Evolutionary conservation across 2,329 filamentous ascomycete species (phyloP).

Genomic region (Penicillium sp.): DNA sequence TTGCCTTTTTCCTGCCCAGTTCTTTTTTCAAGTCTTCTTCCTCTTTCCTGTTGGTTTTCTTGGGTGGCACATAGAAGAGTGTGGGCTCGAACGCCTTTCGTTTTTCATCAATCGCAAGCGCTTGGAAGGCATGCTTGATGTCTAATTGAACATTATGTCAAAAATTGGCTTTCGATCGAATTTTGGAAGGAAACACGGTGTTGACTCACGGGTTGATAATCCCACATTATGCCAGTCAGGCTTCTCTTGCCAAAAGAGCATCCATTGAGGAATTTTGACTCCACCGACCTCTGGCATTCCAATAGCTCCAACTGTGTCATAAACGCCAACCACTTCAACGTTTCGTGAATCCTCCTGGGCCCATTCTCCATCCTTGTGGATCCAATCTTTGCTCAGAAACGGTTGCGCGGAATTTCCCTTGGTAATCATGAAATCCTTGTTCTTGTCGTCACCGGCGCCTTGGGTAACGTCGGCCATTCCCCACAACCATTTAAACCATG

Average conservation of each 20-base stretch:
- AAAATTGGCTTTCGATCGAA: not conserved
- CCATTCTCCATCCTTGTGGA: conserved; percentile 5
- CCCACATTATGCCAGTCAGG: conserved; percentile 16
- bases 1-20: conserved; percentile 5
- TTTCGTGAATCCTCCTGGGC: conserved; percentile 13
- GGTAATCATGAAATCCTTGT: not conserved
- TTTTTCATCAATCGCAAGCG: conserved; percentile 40
- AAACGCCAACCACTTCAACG: conserved; percentile 34
- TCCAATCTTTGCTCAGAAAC: conserved; percentile 4
- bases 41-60: not conserved
- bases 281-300: conserved; percentile 30
- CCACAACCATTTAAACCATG: conserved; percentile 23
- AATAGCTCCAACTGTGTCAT: conserved; percentile 35
- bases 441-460: conserved; percentile 9
- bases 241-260: not conserved
- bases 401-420: not conserved
- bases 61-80: conserved; percentile 51
- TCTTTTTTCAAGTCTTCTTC: conserved; percentile 1
- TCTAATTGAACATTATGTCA: conserved; percentile 8
- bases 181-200: not conserved
- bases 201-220: conserved; percentile 16
- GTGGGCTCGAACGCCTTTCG: conserved; percentile 53
- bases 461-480: conserved; percentile 20
- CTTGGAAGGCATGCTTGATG: conserved; percentile 42
- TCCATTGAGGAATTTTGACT: conserved; percentile 14